Base-by-base conservation (phyloP, 257 asterid genomes). In the Solanum chilense region DNA sequence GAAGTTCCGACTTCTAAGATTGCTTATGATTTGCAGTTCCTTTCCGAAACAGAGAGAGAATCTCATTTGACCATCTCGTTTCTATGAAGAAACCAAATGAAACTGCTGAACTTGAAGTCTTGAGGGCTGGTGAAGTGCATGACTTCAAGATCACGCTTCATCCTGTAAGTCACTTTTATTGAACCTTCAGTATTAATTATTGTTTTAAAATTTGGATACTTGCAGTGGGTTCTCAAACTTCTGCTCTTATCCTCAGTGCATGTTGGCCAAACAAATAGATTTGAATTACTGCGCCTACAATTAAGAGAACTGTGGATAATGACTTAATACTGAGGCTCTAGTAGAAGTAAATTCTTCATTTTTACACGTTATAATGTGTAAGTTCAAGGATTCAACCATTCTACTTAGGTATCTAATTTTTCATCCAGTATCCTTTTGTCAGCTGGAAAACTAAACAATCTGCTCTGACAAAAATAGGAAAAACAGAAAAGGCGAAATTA, bases 81-180 rank as follows among this genome's bases (percentile, higher is more conserved):
- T 94, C 99, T 68, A 97, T 97, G 99, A 97, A 97, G 98, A 97
- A 95, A 90, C 98, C 98, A 82, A 91, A 95, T 87, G 98, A 97
- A 84, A 94, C 94, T 86, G 98, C 98, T 84, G 91, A 73, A 91
- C 88, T 97, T 83, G 93, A 88, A 89, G 98, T 95, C 75, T 78
- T 94, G 89, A 93, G 99, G 92, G 92, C 91, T 87, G 97, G 99
- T 39, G 89, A 93, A 91, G 96, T 91, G 90, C 96, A 89, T 23
- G 96, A 93, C 86, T 91, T 95, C 89, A 87, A 87, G 78, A 85
- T 97, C 86, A 91, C 88, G 86, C 96, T 95, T 88, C 94, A 93
- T 84, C 99, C 98, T 35, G 99, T 97, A 94, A 94, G 99, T 91
- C 85, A 80, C 75, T 82, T 69, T 39, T n/a, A 16, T 47, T 49